Conservation (phyloP, 345 rosid genomes). For the Eucalyptus pauciflora region DNA sequence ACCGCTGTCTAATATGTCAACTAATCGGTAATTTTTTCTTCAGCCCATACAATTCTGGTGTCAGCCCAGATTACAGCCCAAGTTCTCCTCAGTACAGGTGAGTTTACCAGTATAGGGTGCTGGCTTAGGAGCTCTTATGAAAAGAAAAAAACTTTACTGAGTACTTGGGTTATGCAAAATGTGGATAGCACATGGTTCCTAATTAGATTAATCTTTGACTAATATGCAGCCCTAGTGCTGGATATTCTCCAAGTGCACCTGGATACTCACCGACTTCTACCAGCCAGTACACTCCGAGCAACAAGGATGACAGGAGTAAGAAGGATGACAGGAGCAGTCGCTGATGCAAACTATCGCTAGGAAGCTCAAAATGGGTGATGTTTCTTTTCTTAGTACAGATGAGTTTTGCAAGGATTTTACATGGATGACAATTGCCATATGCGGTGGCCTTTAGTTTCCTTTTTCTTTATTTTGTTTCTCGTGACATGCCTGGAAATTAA, state of each 20-base stretch:
- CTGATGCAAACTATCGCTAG: background rate
- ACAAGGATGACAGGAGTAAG: slow-evolving; percentile 26
- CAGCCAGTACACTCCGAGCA: slow-evolving; percentile 62
- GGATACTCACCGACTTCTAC: slow-evolving; percentile 81
- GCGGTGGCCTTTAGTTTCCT: background rate
- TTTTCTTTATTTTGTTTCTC: background rate
- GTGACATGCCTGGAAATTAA: background rate
- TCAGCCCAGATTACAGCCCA: slow-evolving; percentile 67
- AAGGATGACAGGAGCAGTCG: slow-evolving; percentile 25
- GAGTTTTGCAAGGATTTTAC: background rate
- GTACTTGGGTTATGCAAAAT: background rate
- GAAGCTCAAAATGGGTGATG: background rate
- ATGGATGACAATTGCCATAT: background rate
- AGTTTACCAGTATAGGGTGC: background rate
- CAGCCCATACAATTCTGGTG: slow-evolving; percentile 78
- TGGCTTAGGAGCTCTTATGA: background rate
- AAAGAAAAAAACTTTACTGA: background rate
- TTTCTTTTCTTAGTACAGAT: background rate
- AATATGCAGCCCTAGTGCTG: slow-evolving; percentile 55
- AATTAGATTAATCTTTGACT: background rate
- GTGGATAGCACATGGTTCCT: background rate
- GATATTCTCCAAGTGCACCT: slow-evolving; percentile 74
- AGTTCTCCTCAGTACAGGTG: slow-evolving; percentile 62
- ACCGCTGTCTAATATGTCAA: background rate
- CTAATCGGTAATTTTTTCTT: background rate